Evolutionary conservation across 2,329 filamentous ascomycete species (phyloP), one percentile per base, ranked within the genome.

Genomic region (Talaromyces sp.): DNA sequence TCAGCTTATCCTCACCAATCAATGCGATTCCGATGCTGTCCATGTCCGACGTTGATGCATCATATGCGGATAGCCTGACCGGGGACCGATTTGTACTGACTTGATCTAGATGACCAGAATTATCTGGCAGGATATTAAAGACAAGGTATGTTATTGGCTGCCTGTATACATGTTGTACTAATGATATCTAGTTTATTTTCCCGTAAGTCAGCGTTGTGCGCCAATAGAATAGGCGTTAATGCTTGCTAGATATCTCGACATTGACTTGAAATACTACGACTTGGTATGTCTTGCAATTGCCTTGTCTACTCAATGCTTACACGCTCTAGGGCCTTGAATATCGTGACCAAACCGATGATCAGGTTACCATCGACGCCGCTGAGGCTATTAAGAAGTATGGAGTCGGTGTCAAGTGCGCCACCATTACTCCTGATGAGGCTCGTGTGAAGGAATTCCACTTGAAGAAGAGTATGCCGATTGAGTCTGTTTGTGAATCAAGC

Each of bases 301-400:
- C 25, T 7, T 27, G 3, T 27, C 13, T 37, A 37, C 19, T n/a
- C n/a, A 22, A 19, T n/a, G 37, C 39, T 66, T 37, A 62, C 54
- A 19, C 27, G 2, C 9, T 22, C 13, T 64, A 85, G 77, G 95
- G 95, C 68, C 87, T 98, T 69, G 89, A 92, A 78, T 96, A 97
- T 86, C 91, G 95, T 78, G 94, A 99, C 79, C 82, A 96, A 87
- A 98, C 95, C 78, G 89, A 96, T 79, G 95, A 98, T 81, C 86
- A 97, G 84, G 94, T 99, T 81, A 99, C 95, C 68, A 79, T 93
- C 72, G 95, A 98, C 77, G 91, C 94, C 63, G 95, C 95, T 64
- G 92, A 97, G 83, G 95, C 95, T 50, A 98, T 98, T 84, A 93
- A 97, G 87, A 97, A 97, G 86, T 97, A 98, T 86, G 92, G 90